Conservation (phyloP, 2,329 filamentous ascomycete genomes). For the Talaromyces sp. region DNA sequence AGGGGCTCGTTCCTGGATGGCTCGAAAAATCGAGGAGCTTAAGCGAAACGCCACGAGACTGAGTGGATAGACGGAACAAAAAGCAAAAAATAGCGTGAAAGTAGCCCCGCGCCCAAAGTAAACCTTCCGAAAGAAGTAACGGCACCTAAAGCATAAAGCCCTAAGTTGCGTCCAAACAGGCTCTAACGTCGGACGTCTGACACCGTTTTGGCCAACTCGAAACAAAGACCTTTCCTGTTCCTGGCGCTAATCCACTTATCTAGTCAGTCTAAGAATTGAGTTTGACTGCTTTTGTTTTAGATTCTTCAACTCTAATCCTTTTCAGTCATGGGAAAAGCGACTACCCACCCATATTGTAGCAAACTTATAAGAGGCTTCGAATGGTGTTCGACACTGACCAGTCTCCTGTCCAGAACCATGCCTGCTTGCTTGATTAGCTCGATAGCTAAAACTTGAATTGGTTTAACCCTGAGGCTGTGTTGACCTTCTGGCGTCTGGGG, state of each 20-base stretch:
- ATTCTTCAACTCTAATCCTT: background rate
- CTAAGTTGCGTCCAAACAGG: background rate
- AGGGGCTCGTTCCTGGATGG: background rate
- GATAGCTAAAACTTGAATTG: constrained; percentile 3
- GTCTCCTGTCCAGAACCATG: background rate
- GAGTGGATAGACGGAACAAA: background rate
- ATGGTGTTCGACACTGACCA: background rate
- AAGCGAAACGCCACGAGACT: background rate
- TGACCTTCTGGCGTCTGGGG: constrained; percentile 12
- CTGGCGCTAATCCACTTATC: constrained; percentile 5
- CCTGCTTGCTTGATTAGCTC: background rate
- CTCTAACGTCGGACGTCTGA: constrained; percentile 1
- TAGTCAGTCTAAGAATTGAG: background rate
- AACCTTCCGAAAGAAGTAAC: background rate
- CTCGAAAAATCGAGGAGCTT: background rate
- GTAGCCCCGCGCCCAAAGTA: background rate
- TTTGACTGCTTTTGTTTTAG: constrained; percentile 7
- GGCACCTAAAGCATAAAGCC: background rate
- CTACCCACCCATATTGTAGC: background rate
- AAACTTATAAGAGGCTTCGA: background rate
- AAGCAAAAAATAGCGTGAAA: background rate
- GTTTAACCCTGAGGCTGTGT: constrained; percentile 12
- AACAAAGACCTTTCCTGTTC: constrained; percentile 9
- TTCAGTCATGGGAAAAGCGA: background rate
- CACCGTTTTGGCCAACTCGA: constrained; percentile 5